Conservation (phyloP, 176 grass and related monocot species). For the Rhynchospora pubera region DNA sequence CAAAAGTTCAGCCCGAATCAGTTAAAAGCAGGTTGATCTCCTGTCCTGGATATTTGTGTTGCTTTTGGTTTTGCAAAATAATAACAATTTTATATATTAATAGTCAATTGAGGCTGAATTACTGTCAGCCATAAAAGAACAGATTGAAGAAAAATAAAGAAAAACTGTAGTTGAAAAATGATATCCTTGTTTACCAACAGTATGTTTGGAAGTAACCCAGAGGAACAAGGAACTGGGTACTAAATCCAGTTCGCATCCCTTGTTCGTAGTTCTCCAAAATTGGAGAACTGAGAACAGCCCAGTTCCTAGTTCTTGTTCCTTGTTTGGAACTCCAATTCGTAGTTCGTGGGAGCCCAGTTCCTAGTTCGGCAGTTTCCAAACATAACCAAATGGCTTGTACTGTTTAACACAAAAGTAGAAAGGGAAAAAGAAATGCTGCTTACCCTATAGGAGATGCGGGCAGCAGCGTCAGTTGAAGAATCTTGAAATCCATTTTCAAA, state of each 20-base stretch:
- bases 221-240: too few species aligned
- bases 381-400: background rate
- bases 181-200: background rate
- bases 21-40: background rate
- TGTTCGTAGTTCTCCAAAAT: too few species aligned
- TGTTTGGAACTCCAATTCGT: too few species aligned
- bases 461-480: constrained; percentile 40
- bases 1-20: too few species aligned
- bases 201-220: too few species aligned
- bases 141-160: background rate
- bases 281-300: too few species aligned
- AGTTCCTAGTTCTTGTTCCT: too few species aligned
- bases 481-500: constrained; percentile 70
- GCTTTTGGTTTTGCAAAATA: background rate
- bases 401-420: background rate
- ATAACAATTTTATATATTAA: background rate
- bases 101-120: background rate
- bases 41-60: background rate
- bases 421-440: background rate
- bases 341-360: too few species aligned
- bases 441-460: constrained; percentile 83
- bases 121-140: background rate
- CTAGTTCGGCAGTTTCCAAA: too few species aligned
- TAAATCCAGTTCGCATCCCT: too few species aligned
- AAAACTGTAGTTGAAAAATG: background rate